These are phyloP conservation scores for Clavispora carvajalis DNA, from an alignment of 805 yeast genomes.

Conservation along the genomic window DNA sequence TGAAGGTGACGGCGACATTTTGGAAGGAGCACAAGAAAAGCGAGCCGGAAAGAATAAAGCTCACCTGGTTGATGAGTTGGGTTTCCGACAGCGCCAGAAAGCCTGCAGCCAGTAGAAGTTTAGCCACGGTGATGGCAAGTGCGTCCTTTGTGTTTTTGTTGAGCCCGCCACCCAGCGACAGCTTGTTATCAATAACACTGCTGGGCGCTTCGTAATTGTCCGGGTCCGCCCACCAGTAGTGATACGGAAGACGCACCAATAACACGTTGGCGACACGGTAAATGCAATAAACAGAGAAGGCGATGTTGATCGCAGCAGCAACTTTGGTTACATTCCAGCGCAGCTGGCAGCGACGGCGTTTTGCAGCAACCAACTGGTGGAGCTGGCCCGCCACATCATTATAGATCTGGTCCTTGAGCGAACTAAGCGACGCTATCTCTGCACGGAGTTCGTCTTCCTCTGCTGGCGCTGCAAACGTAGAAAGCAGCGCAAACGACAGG, in stretches of 20 bases:
- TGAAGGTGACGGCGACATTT: slow-evolving; percentile 56
- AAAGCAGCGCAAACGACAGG: slow-evolving; percentile 36
- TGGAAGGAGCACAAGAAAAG: slow-evolving; percentile 61
- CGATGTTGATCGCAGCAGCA: slow-evolving; percentile 13
- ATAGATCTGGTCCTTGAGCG: slow-evolving; percentile 26
- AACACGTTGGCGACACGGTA: slow-evolving; percentile 43
- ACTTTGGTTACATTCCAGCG: background rate
- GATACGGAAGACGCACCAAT: slow-evolving; percentile 36
- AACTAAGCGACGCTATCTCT: slow-evolving; percentile 35
- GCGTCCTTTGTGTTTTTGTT: slow-evolving; percentile 35
- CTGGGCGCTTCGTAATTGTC: slow-evolving; percentile 8
- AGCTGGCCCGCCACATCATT: slow-evolving; percentile 23
- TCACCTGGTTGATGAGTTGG: slow-evolving; percentile 40
- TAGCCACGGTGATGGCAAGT: slow-evolving; percentile 45
- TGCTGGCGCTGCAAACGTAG: slow-evolving; percentile 11
- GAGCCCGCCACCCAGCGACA: slow-evolving; percentile 6
- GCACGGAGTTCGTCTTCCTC: slow-evolving; percentile 31
- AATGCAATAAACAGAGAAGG: slow-evolving; percentile 44
- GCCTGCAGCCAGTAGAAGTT: slow-evolving; percentile 25
- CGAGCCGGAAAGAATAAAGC: slow-evolving; percentile 51
- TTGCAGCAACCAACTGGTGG: slow-evolving; percentile 8
- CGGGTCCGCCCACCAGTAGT: slow-evolving; percentile 7
- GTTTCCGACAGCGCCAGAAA: slow-evolving; percentile 30
- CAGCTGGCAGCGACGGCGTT: background rate
- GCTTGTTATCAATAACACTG: slow-evolving; percentile 8